These are phyloP conservation scores for Dacryopinax spathularia DNA, from an alignment of 768 basidiomycete species.

Conservation along the genomic window DNA sequence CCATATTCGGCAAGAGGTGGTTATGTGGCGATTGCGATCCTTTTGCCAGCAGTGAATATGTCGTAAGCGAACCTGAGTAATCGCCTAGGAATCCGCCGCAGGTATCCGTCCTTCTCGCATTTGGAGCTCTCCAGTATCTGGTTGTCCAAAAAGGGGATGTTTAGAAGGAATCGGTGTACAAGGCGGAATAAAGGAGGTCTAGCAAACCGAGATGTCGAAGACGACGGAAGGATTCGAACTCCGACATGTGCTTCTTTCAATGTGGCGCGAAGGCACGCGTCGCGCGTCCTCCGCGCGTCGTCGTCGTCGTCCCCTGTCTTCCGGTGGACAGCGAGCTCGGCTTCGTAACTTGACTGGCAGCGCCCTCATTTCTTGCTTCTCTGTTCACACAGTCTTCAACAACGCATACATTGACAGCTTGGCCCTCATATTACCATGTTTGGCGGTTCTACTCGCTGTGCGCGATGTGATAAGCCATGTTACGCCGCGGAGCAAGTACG, in stretches of 20 bases:
- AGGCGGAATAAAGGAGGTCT: neutral
- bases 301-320: neutral
- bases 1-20: neutral
- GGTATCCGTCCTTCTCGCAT: neutral
- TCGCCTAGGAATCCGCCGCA: neutral
- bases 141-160: neutral
- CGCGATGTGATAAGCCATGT: conserved; percentile 58
- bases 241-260: neutral
- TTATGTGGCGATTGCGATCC: neutral
- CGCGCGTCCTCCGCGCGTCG: neutral
- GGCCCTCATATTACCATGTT: conserved; percentile 32
- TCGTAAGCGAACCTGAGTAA: neutral
- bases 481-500: conserved; percentile 80
- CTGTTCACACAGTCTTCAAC: neutral
- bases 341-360: neutral
- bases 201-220: neutral
- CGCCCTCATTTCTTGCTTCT: neutral
- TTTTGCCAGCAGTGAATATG: neutral
- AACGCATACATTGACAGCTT: too few species aligned
- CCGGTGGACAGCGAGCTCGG: neutral
- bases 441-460: conserved; percentile 56
- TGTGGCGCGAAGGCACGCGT: neutral
- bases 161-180: neutral
- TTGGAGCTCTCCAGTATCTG: neutral
- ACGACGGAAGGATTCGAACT: neutral